A percentile compares a stretch with the other conserved stretches of the same genome.
phyloP scores from a whole-genome alignment of 1,284 basidiomycete species.

The Coniferiporia sulphurascens region DNA sequence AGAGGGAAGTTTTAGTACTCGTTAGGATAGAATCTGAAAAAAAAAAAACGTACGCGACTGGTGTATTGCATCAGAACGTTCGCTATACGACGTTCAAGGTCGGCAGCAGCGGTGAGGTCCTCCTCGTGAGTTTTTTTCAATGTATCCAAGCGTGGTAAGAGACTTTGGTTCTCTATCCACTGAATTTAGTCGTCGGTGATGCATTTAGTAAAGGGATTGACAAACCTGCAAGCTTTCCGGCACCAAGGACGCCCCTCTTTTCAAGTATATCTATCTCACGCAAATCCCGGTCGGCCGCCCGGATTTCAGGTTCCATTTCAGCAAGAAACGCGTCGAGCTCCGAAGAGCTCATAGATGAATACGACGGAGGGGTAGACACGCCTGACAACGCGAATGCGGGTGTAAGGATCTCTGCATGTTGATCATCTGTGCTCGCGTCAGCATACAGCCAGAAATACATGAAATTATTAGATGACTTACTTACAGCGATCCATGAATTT shows the following conservation, averaged over 20 bases:
- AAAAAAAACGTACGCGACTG: constrained; percentile 48
- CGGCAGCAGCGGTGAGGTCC: constrained; percentile 46
- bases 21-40: not conserved
- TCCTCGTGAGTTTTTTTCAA: constrained; percentile 56
- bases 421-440: constrained; percentile 50
- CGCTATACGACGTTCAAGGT: constrained; percentile 61
- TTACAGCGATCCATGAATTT: constrained; percentile 71
- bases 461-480: constrained; percentile 23
- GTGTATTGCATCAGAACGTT: constrained; percentile 60
- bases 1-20: not conserved
- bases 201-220: constrained; percentile 4
- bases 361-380: constrained; percentile 43
- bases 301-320: constrained; percentile 78
- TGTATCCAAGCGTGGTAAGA: constrained; percentile 55
- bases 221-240: constrained; percentile 62
- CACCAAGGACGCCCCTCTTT: constrained; percentile 61
- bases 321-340: constrained; percentile 65
- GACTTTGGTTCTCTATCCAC: constrained; percentile 50
- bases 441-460: not conserved
- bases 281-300: constrained; percentile 73
- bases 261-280: constrained; percentile 67
- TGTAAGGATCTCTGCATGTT: constrained; percentile 64
- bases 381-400: constrained; percentile 69
- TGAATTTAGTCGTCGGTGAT: not conserved
- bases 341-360: constrained; percentile 56